Conservation (phyloP, 257 asterid species). For the Solanum chilense region DNA sequence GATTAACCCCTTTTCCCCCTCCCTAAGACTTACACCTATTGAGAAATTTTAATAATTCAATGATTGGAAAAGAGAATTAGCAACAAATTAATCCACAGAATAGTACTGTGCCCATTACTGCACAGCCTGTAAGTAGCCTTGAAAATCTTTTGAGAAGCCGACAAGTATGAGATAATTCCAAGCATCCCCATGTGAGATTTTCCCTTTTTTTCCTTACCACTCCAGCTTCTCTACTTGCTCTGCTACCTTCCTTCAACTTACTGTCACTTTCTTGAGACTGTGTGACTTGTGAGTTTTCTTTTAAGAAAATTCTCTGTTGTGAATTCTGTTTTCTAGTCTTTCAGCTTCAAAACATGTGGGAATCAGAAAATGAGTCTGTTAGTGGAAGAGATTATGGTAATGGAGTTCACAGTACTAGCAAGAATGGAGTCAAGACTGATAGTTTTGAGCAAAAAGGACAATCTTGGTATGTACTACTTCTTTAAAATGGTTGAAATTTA, state of each 20-base stretch:
- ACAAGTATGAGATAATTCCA: constrained; percentile 59
- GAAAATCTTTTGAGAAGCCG: constrained; percentile 36
- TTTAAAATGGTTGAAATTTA: not conserved
- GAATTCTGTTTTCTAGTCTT: not conserved
- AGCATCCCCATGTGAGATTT: constrained; percentile 65
- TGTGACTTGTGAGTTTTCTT: not conserved
- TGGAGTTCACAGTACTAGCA: constrained; percentile 49
- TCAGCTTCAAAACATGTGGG: constrained; percentile 54
- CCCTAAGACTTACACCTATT: not conserved
- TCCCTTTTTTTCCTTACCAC: constrained; percentile 10
- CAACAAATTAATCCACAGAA: constrained; percentile 19
- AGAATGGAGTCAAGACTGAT: constrained; percentile 56
- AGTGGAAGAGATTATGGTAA: constrained; percentile 50
- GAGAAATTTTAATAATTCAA: not conserved
- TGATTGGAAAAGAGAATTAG: not conserved
- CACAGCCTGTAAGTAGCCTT: constrained; percentile 61
- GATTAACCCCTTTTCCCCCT: not conserved
- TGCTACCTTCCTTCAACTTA: not conserved
- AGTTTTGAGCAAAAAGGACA: constrained; percentile 86
- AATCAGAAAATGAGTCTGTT: constrained; percentile 58
- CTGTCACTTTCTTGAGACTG: not conserved
- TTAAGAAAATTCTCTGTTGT: not conserved
- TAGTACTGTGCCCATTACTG: constrained; percentile 47
- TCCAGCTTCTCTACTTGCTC: constrained; percentile 4
- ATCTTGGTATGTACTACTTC: constrained; percentile 46